Base-by-base conservation (phyloP, 306 rosid genomes). In the Astragalus membranaceus region DNA sequence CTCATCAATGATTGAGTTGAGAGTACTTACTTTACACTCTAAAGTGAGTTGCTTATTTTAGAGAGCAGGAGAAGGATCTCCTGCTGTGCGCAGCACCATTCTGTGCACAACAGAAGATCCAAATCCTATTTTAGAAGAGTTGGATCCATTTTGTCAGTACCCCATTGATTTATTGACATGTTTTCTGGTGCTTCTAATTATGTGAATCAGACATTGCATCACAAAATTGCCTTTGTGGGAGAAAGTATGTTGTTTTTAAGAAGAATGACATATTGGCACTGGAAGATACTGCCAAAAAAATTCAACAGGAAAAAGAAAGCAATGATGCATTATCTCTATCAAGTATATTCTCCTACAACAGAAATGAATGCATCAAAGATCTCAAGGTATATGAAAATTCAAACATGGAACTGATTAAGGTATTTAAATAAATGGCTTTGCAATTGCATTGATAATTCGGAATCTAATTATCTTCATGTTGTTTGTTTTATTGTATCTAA, bases 281-380 rank as follows among this genome's bases (percentile, higher is more conserved):
- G 53, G 76, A 64, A 70, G 78, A 78, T 57, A 83, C 75, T 26
- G 78, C 78, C 16, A 11, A 55, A 73, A 56, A 50, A 49, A 78
- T 82, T 69, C 78, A 73, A 46, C 67, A 35, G 12, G 41, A 56
- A 56, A 78, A 73, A 44, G 47, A 64, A 14, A 50, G 64, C 35
- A 6, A 7, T 1, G 46, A 73, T n/a, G 4, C 13, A 5, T 39
- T 36, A 10, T 44, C 32, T 15, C 44, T 51, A 3, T 33, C 81
- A 49, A 64, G 52, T 47, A 49, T 57, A 57, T 50, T 43, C 51
- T 52, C 67, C 41, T 3, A 3, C n/a, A 39, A 16, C 41, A 64
- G 14, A 20, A 13, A 72, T 36, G 79, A 74, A 61, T 12, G 11
- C 20, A n/a, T 49, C 43, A 72, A 54, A 72, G 70, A 76, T 30